Percentiles rank a stretch among this genome's conserved stretches.
These are phyloP conservation scores for Saturnispora ahearnii DNA, from an alignment of 805 yeast species.

Conservation along the genomic window DNA sequence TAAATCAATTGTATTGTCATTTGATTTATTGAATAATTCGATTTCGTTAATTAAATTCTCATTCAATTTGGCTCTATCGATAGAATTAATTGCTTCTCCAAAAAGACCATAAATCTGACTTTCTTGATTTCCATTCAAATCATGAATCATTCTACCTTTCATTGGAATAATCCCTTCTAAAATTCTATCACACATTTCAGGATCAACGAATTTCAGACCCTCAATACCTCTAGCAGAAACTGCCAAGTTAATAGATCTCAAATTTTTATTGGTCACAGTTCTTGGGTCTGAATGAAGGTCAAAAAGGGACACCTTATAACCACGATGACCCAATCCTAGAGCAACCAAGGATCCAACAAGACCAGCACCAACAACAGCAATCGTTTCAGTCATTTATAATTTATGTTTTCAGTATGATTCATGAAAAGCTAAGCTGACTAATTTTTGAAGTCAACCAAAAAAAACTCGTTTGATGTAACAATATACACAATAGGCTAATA, in stretches of 20 bases:
- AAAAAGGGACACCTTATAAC: conserved; percentile 61
- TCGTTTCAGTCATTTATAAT: conserved; percentile 23
- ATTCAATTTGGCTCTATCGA: conserved; percentile 68
- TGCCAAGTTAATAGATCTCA: conserved; percentile 77
- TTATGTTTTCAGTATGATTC: background rate
- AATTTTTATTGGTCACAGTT: conserved; percentile 17
- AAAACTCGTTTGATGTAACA: background rate
- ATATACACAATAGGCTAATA: background rate
- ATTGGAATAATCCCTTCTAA: conserved; percentile 65
- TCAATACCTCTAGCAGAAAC: conserved; percentile 77
- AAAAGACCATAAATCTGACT: conserved; percentile 70
- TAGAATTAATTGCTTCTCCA: conserved; percentile 80
- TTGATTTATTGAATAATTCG: conserved; percentile 31
- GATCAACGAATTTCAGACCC: conserved; percentile 57
- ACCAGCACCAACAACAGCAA: conserved; percentile 80
- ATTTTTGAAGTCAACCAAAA: background rate
- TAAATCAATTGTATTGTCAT: conserved; percentile 29
- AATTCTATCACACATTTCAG: conserved; percentile 45
- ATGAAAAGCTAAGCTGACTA: background rate
- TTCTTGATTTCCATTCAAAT: conserved; percentile 48
- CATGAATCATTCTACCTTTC: conserved; percentile 88
- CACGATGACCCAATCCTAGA: conserved; percentile 64
- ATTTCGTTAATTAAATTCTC: conserved; percentile 55
- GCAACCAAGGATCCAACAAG: conserved; percentile 83
- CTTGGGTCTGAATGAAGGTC: conserved; percentile 70